phyloP scores from a whole-genome alignment of 176 grass and related monocot species.

The Puya raimondii region DNA sequence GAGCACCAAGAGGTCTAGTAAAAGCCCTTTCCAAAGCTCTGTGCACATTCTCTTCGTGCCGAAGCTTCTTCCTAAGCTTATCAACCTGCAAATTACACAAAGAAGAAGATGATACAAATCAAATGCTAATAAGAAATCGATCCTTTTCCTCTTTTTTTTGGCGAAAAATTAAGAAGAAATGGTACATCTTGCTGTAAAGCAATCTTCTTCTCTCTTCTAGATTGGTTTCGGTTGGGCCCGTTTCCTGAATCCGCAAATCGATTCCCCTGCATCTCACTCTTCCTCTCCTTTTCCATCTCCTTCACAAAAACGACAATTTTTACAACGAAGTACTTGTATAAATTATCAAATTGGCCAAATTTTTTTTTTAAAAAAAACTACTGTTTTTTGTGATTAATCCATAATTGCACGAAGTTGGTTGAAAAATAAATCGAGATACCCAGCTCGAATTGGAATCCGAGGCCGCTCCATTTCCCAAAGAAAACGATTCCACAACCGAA shows the following conservation, averaged over 20 bases:
- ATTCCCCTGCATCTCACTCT: slow-evolving; percentile 35
- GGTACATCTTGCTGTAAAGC: slow-evolving; percentile 89
- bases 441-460: slow-evolving; percentile 27
- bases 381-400: slow-evolving; percentile 26
- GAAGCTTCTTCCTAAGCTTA: slow-evolving; percentile 90
- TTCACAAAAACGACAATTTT: slow-evolving; percentile 28
- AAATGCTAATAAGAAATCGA: not conserved
- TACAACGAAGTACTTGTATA: slow-evolving; percentile 25
- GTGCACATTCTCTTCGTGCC: slow-evolving; percentile 96
- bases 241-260: slow-evolving; percentile 5
- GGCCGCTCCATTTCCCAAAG: slow-evolving; percentile 21
- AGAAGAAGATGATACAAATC: slow-evolving; percentile 1
- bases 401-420: slow-evolving; percentile 1
- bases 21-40: slow-evolving; percentile 90
- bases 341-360: slow-evolving; percentile 24
- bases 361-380: slow-evolving; percentile 44
- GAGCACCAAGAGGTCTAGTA: slow-evolving; percentile 82
- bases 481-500: slow-evolving; percentile 25
- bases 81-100: slow-evolving; percentile 53
- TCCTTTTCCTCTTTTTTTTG: not conserved
- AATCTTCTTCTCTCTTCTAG: slow-evolving; percentile 71
- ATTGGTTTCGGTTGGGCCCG: slow-evolving; percentile 41
- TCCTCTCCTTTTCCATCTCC: slow-evolving; percentile 65
- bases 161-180: slow-evolving; percentile 12
- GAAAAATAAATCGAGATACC: slow-evolving; percentile 34